These are phyloP conservation scores for Neoboletus brunneissimus DNA, from an alignment of 768 basidiomycete genomes.

Conservation along the genomic window DNA sequence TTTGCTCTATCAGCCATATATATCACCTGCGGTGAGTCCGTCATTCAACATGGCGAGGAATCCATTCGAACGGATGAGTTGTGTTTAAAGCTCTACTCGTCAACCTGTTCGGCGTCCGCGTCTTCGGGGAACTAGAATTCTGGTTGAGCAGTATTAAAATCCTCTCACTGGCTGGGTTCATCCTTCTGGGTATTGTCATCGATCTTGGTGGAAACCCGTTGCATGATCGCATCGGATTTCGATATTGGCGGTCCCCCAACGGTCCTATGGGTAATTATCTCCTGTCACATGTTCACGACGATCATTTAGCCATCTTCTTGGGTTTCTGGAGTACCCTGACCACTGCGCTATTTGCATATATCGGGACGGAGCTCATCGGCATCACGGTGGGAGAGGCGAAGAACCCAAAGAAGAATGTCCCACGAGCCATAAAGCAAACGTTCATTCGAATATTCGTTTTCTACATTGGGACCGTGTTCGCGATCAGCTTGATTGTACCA, in stretches of 20 bases:
- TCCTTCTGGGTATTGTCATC: slow-evolving; percentile 42
- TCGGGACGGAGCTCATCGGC: slow-evolving; percentile 77
- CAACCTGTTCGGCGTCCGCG: slow-evolving; percentile 62
- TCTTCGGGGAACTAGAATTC: slow-evolving; percentile 74
- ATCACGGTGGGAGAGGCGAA: slow-evolving; percentile 58
- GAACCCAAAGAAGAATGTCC: slow-evolving; percentile 72
- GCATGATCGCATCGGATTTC: slow-evolving; percentile 36
- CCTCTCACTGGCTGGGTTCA: slow-evolving; percentile 28
- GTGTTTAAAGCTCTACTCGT: slow-evolving; percentile 18
- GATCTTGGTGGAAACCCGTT: slow-evolving; percentile 53
- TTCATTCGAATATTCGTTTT: slow-evolving; percentile 60
- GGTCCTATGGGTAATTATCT: slow-evolving; percentile 60
- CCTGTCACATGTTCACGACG: slow-evolving; percentile 45
- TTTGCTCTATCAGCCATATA: not conserved
- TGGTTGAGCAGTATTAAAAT: slow-evolving; percentile 74
- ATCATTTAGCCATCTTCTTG: slow-evolving; percentile 52
- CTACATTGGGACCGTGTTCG: slow-evolving; percentile 70
- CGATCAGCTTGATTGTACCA: slow-evolving; percentile 70
- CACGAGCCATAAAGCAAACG: slow-evolving; percentile 63
- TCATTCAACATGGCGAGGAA: not conserved
- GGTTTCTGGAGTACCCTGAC: slow-evolving; percentile 72
- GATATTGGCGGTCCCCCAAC: slow-evolving; percentile 47
- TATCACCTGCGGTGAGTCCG: not conserved
- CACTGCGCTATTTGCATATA: slow-evolving; percentile 71
- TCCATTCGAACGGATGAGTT: not conserved